A percentile compares a stretch with the other conserved stretches of the same genome.
phyloP scores from a whole-genome alignment of 2,329 filamentous ascomycete species.

The Pezicula carpinea region DNA sequence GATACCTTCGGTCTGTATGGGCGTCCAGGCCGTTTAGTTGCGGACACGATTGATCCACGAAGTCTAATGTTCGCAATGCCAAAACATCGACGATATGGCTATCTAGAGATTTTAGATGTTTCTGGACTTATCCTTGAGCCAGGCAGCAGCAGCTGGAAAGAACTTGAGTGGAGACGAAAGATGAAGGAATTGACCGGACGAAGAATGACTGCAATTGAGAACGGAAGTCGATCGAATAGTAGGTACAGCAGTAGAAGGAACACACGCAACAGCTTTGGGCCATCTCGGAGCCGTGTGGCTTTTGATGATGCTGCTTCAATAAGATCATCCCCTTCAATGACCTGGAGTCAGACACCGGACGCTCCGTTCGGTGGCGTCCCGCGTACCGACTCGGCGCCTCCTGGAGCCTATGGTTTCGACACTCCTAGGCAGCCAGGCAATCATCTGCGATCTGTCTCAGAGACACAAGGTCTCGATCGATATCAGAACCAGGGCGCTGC shows the following conservation, averaged over 20 bases:
- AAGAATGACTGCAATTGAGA: slow-evolving; percentile 62
- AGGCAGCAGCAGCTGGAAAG: slow-evolving; percentile 72
- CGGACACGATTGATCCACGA: slow-evolving; percentile 78
- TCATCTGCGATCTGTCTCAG: slow-evolving; percentile 28
- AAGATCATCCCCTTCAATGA: slow-evolving; percentile 46
- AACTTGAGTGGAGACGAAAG: slow-evolving; percentile 83
- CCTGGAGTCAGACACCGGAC: slow-evolving; percentile 20
- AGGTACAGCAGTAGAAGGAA: slow-evolving; percentile 55
- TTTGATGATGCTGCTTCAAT: slow-evolving; percentile 50
- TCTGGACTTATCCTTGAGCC: slow-evolving; percentile 72
- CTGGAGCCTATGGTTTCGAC: slow-evolving; percentile 28
- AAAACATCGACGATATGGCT: slow-evolving; percentile 80
- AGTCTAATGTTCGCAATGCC: slow-evolving; percentile 99
- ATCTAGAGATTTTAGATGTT: slow-evolving; percentile 85
- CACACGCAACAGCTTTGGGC: slow-evolving; percentile 51
- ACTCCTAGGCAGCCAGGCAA: slow-evolving; percentile 7
- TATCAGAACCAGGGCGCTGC: slow-evolving; percentile 16
- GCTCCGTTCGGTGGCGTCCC: slow-evolving; percentile 12
- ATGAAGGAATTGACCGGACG: slow-evolving; percentile 83
- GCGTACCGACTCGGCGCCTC: slow-evolving; percentile 48
- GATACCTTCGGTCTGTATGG: slow-evolving; percentile 92
- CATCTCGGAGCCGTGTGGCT: slow-evolving; percentile 45
- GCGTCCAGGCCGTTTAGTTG: slow-evolving; percentile 77
- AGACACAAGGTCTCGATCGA: slow-evolving; percentile 23
- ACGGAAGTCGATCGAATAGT: slow-evolving; percentile 33